Base-by-base conservation (phyloP, 495 filamentous ascomycete species). In the Podospora anserina region DNA sequence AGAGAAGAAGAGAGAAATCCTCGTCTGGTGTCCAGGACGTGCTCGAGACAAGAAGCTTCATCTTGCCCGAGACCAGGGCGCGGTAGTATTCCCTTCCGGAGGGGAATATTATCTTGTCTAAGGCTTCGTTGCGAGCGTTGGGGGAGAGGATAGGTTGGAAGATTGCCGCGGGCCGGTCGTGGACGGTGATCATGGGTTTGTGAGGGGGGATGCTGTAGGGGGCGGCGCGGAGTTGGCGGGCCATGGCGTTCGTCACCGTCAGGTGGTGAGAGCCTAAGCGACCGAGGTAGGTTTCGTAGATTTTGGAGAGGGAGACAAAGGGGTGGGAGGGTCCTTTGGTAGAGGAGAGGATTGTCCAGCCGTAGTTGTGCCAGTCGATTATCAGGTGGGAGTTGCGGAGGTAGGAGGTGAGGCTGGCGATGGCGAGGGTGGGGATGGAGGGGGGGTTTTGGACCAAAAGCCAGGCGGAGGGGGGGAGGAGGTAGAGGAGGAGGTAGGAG, bases 361-460 rank as follows among this genome's bases (percentile, higher is more conserved):
- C 94, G 78, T 97, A 97, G 78, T 99, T 99, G 82, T 99, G 95
- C 95, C 95, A 99, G 79, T 99, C 95, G 66, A 98, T 92, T 49
- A 97, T 84, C 2, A 97, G 86, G 66, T 84, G 85, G 27, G 91
- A 94, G 68, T 92, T 88, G 55, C 96, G 91, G 64, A 96, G 80
- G 73, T 87, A 88, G 74, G 91, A 93, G 62, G 91, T 81, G 11
- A 93, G 65, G 15, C 87, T 82, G 3, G 93, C 88, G 61, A 98
- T 81, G 28, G 88, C 84, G 4, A 99, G 84, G 1, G 92, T 95
- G 4, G 95, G 95, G 71, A 99, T 97, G 1, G 94, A 93, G 4
- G 95, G 95, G 5, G 95, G 95, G 79, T 98, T 99, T 83, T 99
- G 91, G 18, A 97, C 89, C 11, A 97, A 84, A 67, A 97, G 85